Evolutionary conservation across 441 rosid species (phyloP).

Genomic region (Adansonia grandidieri): DNA sequence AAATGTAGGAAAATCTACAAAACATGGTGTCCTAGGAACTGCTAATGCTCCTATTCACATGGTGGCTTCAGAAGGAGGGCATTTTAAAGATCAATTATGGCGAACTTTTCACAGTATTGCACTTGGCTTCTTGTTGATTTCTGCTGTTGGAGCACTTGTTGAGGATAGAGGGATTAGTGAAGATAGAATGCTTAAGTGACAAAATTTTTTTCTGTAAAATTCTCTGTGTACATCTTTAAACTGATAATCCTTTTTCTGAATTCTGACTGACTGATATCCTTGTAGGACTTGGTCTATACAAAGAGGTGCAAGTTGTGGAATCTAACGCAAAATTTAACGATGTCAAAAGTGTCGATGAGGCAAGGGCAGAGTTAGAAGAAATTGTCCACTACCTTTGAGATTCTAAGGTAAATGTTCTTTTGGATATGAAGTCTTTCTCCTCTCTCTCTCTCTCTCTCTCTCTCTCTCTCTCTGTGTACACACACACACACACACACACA

Average conservation of each 20-base stretch:
- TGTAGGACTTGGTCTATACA: slow-evolving; percentile 84
- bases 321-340: slow-evolving; percentile 87
- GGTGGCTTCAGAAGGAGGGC: slow-evolving; percentile 80
- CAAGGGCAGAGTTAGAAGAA: slow-evolving; percentile 92
- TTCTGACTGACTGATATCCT: slow-evolving; percentile 18
- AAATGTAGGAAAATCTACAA: slow-evolving; percentile 69
- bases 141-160: slow-evolving; percentile 90
- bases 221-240: slow-evolving; percentile 7
- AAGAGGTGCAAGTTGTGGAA: slow-evolving; percentile 96
- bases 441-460: not conserved
- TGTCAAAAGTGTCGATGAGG: slow-evolving; percentile 98
- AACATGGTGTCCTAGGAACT: slow-evolving; percentile 80
- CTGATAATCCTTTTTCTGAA: slow-evolving; percentile 12
- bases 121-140: slow-evolving; percentile 76
- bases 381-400: slow-evolving; percentile 97
- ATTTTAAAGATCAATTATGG: slow-evolving; percentile 94
- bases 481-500: too few species aligned
- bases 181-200: slow-evolving; percentile 47
- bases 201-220: not conserved
- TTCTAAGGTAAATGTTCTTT: slow-evolving; percentile 68
- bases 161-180: slow-evolving; percentile 89
- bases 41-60: slow-evolving; percentile 86
- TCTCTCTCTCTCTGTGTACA: not conserved
- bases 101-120: slow-evolving; percentile 80
- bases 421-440: not conserved